Percentiles rank a stretch among this genome's conserved stretches.
These are phyloP conservation scores for Obba rivulosa DNA, from an alignment of 768 basidiomycete species.

Conservation along the genomic window DNA sequence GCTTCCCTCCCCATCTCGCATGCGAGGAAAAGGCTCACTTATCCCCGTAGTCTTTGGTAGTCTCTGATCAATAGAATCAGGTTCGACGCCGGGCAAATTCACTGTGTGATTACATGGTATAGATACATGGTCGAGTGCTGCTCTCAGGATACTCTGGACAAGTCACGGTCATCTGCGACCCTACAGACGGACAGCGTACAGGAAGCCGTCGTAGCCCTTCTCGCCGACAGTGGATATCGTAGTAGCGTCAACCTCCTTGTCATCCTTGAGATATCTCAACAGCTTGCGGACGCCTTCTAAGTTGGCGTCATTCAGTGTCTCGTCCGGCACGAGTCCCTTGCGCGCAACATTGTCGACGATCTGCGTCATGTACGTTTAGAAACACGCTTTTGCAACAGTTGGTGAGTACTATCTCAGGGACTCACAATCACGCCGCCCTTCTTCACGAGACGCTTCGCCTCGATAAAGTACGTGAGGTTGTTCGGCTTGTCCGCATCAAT, in stretches of 20 bases:
- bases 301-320: constrained; percentile 6
- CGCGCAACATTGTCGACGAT: constrained; percentile 62
- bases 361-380: constrained; percentile 19
- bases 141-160: too few species aligned
- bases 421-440: constrained; percentile 58
- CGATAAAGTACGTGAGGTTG: constrained; percentile 50
- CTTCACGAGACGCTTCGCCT: constrained; percentile 55
- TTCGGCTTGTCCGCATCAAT: constrained; percentile 67
- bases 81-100: constrained; percentile 15
- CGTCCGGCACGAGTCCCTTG: constrained; percentile 40
- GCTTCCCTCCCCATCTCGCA: constrained; percentile 18
- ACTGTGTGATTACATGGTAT: constrained; percentile 6
- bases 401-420: constrained; percentile 5
- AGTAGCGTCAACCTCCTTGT: constrained; percentile 35
- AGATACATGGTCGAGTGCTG: too few species aligned
- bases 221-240: constrained; percentile 30
- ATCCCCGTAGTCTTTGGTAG: constrained; percentile 16
- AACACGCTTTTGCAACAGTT: background rate
- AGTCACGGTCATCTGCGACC: background rate
- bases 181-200: constrained; percentile 18
- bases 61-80: constrained; percentile 22
- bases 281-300: constrained; percentile 45
- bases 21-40: constrained; percentile 26
- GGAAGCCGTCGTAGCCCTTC: constrained; percentile 29
- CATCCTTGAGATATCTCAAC: constrained; percentile 40